Evolutionary conservation across 768 basidiomycete genomes (phyloP).

Genomic region (Mycena alexandri): DNA sequence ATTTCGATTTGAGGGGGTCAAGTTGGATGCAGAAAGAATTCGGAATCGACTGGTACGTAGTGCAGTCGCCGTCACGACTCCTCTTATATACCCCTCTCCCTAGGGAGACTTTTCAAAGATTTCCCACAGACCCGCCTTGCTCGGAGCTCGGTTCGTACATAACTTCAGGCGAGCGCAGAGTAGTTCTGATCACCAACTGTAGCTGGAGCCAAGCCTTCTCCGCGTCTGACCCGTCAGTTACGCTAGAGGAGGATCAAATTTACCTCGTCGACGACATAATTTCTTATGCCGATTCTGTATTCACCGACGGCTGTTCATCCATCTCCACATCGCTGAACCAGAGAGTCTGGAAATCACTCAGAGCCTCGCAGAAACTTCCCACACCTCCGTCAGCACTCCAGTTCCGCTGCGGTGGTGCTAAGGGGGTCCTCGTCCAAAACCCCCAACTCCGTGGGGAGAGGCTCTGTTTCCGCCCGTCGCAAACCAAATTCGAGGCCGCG

Average conservation of each 20-base stretch:
- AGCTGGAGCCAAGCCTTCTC: slow-evolving; percentile 67
- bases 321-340: slow-evolving; percentile 54
- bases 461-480: slow-evolving; percentile 57
- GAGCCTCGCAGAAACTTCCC: slow-evolving; percentile 42
- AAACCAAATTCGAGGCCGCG: slow-evolving; percentile 61
- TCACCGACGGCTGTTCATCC: slow-evolving; percentile 67
- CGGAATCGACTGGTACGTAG: slow-evolving; percentile 50
- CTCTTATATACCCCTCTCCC: background rate
- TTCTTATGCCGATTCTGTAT: slow-evolving; percentile 46
- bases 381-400: slow-evolving; percentile 56
- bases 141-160: slow-evolving; percentile 55
- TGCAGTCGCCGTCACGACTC: too few species aligned
- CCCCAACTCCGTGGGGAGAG: slow-evolving; percentile 49
- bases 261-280: slow-evolving; percentile 44
- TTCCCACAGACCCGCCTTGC: slow-evolving; percentile 56
- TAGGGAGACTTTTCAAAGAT: slow-evolving; percentile 58
- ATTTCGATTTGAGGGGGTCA: slow-evolving; percentile 46
- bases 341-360: slow-evolving; percentile 53
- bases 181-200: background rate
- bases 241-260: slow-evolving; percentile 53
- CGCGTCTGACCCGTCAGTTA: slow-evolving; percentile 61
- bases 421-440: slow-evolving; percentile 63
- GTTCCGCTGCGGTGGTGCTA: slow-evolving; percentile 60
- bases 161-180: background rate
- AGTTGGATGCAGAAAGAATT: slow-evolving; percentile 44